phyloP scores from a whole-genome alignment of 2,329 filamentous ascomycete genomes.

The Fusarium tanahbumbuense region DNA sequence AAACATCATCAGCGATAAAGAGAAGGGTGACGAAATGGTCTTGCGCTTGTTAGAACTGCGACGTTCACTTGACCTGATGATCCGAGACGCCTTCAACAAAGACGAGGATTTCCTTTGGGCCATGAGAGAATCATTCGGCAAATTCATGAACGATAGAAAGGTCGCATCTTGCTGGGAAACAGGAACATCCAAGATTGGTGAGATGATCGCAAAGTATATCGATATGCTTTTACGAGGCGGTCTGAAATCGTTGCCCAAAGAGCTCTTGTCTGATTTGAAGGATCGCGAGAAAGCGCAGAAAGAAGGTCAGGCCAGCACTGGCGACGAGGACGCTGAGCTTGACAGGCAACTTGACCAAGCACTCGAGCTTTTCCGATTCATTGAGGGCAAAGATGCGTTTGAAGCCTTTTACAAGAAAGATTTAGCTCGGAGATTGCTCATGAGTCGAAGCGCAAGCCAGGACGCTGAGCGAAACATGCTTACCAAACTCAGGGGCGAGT shows the following conservation, averaged over 20 bases:
- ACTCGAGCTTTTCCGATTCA: slow-evolving; percentile 94
- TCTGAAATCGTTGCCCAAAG: slow-evolving; percentile 81
- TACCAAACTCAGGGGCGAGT: slow-evolving; percentile 89
- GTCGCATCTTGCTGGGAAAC: slow-evolving; percentile 78
- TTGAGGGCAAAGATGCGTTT: slow-evolving; percentile 97
- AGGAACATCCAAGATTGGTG: slow-evolving; percentile 91
- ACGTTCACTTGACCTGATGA: slow-evolving; percentile 79
- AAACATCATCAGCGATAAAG: slow-evolving; percentile 81
- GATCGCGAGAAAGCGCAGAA: slow-evolving; percentile 69
- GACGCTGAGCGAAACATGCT: slow-evolving; percentile 98
- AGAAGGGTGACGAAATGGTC: slow-evolving; percentile 86
- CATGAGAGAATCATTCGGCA: slow-evolving; percentile 85
- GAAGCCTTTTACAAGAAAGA: slow-evolving; percentile 99
- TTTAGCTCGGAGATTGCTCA: slow-evolving; percentile 86
- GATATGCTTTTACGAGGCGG: slow-evolving; percentile 90
- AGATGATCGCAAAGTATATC: slow-evolving; percentile 99
- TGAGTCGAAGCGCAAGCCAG: slow-evolving; percentile 91
- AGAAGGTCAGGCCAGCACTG: slow-evolving; percentile 73
- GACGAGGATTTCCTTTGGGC: slow-evolving; percentile 82
- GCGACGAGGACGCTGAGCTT: slow-evolving; percentile 91
- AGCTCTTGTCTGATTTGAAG: slow-evolving; percentile 71
- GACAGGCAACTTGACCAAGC: slow-evolving; percentile 93
- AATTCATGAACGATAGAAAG: slow-evolving; percentile 92
- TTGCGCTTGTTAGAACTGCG: slow-evolving; percentile 84
- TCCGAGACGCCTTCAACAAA: slow-evolving; percentile 79